Base-by-base conservation (phyloP, 2,329 filamentous ascomycete species). In the Colletotrichum karsti region DNA sequence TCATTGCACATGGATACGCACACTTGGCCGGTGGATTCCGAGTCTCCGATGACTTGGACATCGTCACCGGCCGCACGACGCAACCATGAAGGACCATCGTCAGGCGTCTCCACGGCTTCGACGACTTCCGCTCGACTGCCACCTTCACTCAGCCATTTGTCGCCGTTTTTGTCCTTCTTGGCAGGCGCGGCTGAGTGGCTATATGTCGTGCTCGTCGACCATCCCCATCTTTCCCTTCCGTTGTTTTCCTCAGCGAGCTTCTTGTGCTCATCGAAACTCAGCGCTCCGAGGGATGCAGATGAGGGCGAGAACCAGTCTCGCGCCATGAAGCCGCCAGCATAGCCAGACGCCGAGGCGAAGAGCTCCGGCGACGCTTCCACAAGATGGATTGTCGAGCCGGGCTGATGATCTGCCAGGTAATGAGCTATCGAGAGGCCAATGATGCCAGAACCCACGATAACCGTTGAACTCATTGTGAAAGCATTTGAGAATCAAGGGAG, bases 281-380 rank as follows among this genome's bases (percentile, higher is more conserved):
- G 82, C 1, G 84, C 84, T 7, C 89, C 92, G 1, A 95, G 83
- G 0, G 84, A 80, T 0, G 87, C 82, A 6, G 88, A 80, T 1
- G 84, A 81, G 0, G 87, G 81, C 0, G 83, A 82, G 73, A 92
- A 93, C 92, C 92, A 95, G 76, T 95, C 91, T 35, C 83, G 84
- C 0, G 92, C 92, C 8, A 95, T 75, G 74, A 95, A 95, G 0
- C 93, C 92, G 18, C 86, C 93, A 0, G 92, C 91, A 71, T 88
- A 90, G 1, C 93, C 92, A 2, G 91, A 94, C 0, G 93, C 92
- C 30, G 90, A 93, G 10, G 88, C 85, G 77, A 95, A 93, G 33
- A 95, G 84, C 69, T 88, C 76, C 1, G 80, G 76, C 0, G 82
- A 80, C 0, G 81, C 74, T 58, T 87, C 85, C 37, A 87, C 79